These are phyloP conservation scores for Aschersonia sp. DNA, from an alignment of 2,329 filamentous ascomycete genomes.

Conservation along the genomic window DNA sequence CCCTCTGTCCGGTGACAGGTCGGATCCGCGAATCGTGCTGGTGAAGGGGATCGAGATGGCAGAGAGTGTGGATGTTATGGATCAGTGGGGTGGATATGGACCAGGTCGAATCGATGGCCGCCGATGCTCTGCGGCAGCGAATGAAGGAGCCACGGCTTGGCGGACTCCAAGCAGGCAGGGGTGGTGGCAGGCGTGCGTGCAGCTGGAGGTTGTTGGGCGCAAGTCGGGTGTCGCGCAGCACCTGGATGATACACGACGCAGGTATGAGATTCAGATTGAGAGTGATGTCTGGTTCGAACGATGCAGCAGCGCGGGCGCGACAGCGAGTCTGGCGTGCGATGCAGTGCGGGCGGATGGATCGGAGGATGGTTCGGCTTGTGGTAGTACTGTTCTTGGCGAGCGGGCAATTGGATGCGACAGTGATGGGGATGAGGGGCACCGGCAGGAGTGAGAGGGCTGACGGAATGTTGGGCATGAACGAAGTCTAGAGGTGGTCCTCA, in stretches of 20 bases:
- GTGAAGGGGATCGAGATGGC: slow-evolving; percentile 14
- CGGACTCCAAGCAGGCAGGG: neutral
- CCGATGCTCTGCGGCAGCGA: neutral
- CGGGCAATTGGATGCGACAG: too few species aligned
- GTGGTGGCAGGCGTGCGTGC: neutral
- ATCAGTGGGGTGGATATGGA: neutral
- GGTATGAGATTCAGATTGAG: neutral
- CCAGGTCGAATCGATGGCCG: neutral
- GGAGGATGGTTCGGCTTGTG: too few species aligned
- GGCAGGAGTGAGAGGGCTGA: too few species aligned
- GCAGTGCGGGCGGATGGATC: too few species aligned
- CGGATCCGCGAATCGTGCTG: neutral
- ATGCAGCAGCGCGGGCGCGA: neutral
- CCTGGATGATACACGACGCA: neutral
- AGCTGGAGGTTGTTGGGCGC: neutral
- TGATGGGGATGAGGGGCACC: too few species aligned
- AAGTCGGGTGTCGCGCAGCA: neutral
- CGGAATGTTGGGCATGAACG: too few species aligned
- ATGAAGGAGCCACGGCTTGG: neutral
- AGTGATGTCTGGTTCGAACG: neutral
- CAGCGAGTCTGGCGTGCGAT: neutral
- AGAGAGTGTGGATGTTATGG: neutral
- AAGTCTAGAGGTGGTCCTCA: too few species aligned
- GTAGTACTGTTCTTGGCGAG: too few species aligned
- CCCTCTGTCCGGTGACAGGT: neutral